A percentile compares a stretch with the other conserved stretches of the same genome.
Conservation (phyloP, 768 basidiomycete genomes). For the Amylocystis lapponica region DNA sequence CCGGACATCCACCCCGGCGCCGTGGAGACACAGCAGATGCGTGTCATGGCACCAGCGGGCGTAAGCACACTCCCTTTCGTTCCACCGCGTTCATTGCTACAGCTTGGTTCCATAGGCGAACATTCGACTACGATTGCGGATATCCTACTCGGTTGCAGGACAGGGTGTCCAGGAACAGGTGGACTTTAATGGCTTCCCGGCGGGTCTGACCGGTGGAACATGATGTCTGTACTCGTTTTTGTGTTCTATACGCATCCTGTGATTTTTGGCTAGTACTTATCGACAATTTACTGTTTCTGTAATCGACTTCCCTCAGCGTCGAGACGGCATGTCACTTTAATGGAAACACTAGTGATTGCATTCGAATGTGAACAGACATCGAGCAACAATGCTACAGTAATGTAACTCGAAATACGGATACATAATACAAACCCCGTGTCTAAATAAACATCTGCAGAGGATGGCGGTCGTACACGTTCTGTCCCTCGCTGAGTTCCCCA, state of each 20-base stretch:
- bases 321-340: no score
- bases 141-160: conserved; percentile 69
- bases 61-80: conserved; percentile 39
- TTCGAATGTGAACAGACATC: no score
- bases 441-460: conserved; percentile 80
- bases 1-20: conserved; percentile 69
- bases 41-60: conserved; percentile 81
- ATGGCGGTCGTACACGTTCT: conserved; percentile 84
- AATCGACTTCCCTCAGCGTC: no score
- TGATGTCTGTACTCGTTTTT: conserved; percentile 12
- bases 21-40: conserved; percentile 93
- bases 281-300: no score
- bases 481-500: conserved; percentile 81
- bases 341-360: no score
- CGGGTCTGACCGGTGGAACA: conserved; percentile 52
- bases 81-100: not conserved
- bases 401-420: no score
- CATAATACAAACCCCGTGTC: not conserved
- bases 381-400: no score
- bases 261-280: no score
- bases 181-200: conserved; percentile 89
- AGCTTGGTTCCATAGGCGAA: conserved; percentile 48
- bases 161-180: conserved; percentile 83
- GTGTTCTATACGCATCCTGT: no score
- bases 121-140: conserved; percentile 78